A percentile compares a stretch with the other conserved stretches of the same genome.
Conservation (phyloP, 2,329 filamentous ascomycete genomes). For the Fusarium vanettenii region DNA sequence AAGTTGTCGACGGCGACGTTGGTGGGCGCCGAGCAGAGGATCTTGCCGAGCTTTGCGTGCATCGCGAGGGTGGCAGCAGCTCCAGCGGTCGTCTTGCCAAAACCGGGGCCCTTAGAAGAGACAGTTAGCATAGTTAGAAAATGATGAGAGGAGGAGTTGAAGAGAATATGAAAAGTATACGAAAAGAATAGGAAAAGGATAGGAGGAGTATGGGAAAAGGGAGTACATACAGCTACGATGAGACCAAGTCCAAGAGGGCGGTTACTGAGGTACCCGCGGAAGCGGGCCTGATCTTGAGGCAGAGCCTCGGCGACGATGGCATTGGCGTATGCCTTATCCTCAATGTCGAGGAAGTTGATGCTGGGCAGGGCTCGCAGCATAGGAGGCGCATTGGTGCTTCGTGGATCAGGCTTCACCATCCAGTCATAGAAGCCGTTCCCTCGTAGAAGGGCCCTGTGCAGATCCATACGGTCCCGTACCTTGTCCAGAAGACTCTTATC, state of each 20-base stretch:
- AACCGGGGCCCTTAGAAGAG: slow-evolving; percentile 22
- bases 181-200: too few species aligned
- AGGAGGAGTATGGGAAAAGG: neutral
- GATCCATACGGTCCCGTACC: neutral
- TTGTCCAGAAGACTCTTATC: neutral
- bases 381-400: neutral
- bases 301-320: slow-evolving; percentile 25
- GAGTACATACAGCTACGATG: slow-evolving; percentile 26
- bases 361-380: neutral
- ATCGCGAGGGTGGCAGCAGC: slow-evolving; percentile 21
- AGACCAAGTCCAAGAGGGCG: slow-evolving; percentile 17
- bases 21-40: slow-evolving; percentile 19
- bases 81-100: slow-evolving; percentile 29
- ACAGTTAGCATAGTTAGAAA: neutral
- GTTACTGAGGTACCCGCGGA: slow-evolving; percentile 22
- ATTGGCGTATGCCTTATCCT: neutral
- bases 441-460: slow-evolving; percentile 19
- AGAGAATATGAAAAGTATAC: too few species aligned
- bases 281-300: slow-evolving; percentile 13
- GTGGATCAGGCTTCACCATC: neutral
- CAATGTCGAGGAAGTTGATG: neutral
- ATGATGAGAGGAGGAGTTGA: neutral
- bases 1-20: slow-evolving; percentile 23
- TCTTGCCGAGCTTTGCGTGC: slow-evolving; percentile 7
- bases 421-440: slow-evolving; percentile 19